Conservation (phyloP, 768 basidiomycete species). For the Suillus decipiens region DNA sequence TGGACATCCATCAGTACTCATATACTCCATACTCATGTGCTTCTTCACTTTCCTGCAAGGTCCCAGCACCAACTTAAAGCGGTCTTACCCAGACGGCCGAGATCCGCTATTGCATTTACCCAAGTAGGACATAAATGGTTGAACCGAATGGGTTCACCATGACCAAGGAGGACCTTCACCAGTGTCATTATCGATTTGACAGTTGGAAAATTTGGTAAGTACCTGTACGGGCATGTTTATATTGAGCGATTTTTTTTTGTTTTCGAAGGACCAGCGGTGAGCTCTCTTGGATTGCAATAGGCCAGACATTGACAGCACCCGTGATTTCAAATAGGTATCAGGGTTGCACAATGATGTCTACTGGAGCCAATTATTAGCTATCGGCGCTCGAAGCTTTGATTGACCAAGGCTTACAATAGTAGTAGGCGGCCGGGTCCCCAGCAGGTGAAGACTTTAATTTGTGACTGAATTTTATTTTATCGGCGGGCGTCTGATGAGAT, state of each 20-base stretch:
- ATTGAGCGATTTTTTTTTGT: neutral
- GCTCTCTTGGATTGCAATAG: neutral
- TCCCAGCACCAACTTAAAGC: neutral
- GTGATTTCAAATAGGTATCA: neutral
- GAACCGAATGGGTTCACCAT: neutral
- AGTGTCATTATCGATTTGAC: neutral
- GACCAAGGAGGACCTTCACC: neutral
- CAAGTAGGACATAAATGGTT: neutral
- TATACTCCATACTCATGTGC: neutral
- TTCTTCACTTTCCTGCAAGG: neutral
- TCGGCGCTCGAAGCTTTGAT: neutral
- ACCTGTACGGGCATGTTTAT: neutral
- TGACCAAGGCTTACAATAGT: neutral
- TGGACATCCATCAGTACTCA: neutral
- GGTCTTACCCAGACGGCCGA: neutral
- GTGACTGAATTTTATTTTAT: neutral
- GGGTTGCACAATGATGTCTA: neutral
- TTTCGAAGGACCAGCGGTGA: neutral
- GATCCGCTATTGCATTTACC: neutral
- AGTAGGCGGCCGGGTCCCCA: neutral
- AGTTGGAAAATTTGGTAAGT: neutral
- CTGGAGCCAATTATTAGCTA: neutral
- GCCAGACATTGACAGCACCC: neutral
- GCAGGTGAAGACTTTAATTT: neutral
- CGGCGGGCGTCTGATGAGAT: neutral